Base-by-base conservation (phyloP, 768 basidiomycete genomes). In the Suillus fuscotomentosus region DNA sequence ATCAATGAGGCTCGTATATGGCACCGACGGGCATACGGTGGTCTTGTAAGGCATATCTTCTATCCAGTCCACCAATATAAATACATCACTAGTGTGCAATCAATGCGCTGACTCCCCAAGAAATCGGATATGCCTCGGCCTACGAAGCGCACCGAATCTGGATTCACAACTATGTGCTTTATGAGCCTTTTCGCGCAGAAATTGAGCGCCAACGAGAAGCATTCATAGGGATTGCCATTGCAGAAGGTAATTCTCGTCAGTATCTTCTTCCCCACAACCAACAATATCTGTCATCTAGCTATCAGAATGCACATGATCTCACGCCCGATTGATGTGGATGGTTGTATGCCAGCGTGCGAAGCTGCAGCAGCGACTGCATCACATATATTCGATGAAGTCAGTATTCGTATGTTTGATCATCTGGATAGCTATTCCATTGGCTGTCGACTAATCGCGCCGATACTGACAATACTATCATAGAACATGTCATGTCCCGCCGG, bases 111-210 rank as follows among this genome's bases (percentile, higher is more conserved):
- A 73, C 79, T 7, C 87, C 90, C 1, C 69, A 75, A 20, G 88
- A 91, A 63, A 82, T 93, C 20, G 91, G 91, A 1, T 84, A 88
- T 68, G 91, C 91, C 5, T 90, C 90, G 11, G 90, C 88, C 3
- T 92, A 90, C 71, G 90, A 92, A 73, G 89, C 90, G 0, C 87
- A 88, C 73, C 82, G 89, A 17, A 82, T 83, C 34, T 88, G 88
- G 86, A 84, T 85, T 60, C 81, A 86, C 68, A 84, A 87, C 67
- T 82, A 74, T 47, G 78, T 75, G 7, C 79, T 88, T 51, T 85
- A 87, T 63, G 83, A 85, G 57, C 84, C 86, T 17, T 68, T 89
- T 5, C 81, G 81, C 61, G 84, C 81, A 10, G 86, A 89, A 68
- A 72, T 77, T 54, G 88, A 87, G 66, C 77, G 86, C 50, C 87